These are phyloP conservation scores for Diplodia mutila DNA, from an alignment of 2,329 filamentous ascomycete genomes.

Conservation along the genomic window DNA sequence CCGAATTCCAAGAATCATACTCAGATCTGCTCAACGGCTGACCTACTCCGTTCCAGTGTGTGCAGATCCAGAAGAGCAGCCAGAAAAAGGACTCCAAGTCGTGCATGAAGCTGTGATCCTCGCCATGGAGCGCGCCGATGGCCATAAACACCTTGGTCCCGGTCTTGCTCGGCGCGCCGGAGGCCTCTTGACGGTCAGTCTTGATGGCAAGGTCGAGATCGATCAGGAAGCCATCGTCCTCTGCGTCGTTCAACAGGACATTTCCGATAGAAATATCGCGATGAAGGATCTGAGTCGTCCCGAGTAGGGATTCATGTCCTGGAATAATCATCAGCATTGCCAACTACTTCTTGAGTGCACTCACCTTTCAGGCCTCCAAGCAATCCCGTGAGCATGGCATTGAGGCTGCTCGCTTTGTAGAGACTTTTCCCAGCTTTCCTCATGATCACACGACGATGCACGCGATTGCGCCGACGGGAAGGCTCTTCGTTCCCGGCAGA, in stretches of 20 bases:
- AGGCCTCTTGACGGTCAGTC: slow-evolving; percentile 40
- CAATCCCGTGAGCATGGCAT: slow-evolving; percentile 28
- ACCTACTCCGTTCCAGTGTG: slow-evolving; percentile 43
- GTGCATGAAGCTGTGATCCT: slow-evolving; percentile 52
- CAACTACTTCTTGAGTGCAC: not conserved
- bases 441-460: slow-evolving; percentile 49
- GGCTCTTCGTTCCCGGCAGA: not conserved
- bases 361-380: slow-evolving; percentile 12
- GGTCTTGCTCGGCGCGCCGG: slow-evolving; percentile 48
- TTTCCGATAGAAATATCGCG: slow-evolving; percentile 53
- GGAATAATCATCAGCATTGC: not conserved
- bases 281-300: slow-evolving; percentile 44
- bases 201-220: slow-evolving; percentile 48
- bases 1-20: slow-evolving; percentile 47
- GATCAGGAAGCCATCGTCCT: slow-evolving; percentile 49
- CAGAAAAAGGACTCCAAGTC: slow-evolving; percentile 56
- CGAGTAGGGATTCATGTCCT: slow-evolving; percentile 33
- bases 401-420: slow-evolving; percentile 48
- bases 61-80: slow-evolving; percentile 54
- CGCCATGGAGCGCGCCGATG: slow-evolving; percentile 48
- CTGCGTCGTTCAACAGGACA: slow-evolving; percentile 50
- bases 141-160: slow-evolving; percentile 54
- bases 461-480: slow-evolving; percentile 36
- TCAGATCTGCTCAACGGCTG: slow-evolving; percentile 35
- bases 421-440: slow-evolving; percentile 48